Percentiles rank a stretch among this genome's conserved stretches.
Evolutionary conservation across 306 rosid genomes (phyloP).

Genomic region (Cucumis sativus): Cucumber_9930_V3 NC_026660.2:30354501-30355000

Average conservation of each 20-base stretch:
- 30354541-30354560: neutral
- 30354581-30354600: neutral
- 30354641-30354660: constrained; percentile 24
- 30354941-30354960: no score
- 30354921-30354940: no score
- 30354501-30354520: no score
- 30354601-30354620: constrained; percentile 15
- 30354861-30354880: neutral
- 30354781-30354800: neutral
- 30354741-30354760: neutral
- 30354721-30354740: constrained; percentile 36
- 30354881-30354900: neutral
- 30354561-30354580: neutral
- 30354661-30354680: constrained; percentile 24
- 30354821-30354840: constrained; percentile 10
- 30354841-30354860: neutral
- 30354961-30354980: no score
- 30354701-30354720: constrained; percentile 31
- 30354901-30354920: no score
- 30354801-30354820: constrained; percentile 35
- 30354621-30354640: constrained; percentile 26
- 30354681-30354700: constrained; percentile 39
- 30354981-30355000: no score
- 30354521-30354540: no score
- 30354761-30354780: no score